phyloP scores from a whole-genome alignment of 768 basidiomycete species.

The Lactarius sanguifluus region DNA sequence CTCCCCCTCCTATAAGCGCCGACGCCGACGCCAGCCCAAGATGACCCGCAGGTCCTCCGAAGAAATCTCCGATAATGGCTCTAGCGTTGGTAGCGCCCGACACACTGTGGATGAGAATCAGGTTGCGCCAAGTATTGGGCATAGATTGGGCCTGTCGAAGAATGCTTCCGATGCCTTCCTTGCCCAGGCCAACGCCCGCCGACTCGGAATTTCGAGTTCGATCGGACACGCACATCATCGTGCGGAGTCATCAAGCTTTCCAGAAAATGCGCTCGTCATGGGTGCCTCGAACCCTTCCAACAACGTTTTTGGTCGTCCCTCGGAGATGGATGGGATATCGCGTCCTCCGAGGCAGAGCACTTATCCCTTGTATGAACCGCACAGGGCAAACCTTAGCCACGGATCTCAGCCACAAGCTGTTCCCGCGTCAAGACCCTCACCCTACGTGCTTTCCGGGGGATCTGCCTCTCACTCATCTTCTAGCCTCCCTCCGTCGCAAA shows the following conservation, averaged over 20 bases:
- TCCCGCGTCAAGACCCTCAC: slow-evolving; percentile 28
- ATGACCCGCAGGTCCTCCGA: slow-evolving; percentile 38
- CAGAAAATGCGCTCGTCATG: slow-evolving; percentile 15
- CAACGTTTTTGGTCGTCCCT: slow-evolving; percentile 3
- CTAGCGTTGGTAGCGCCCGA: slow-evolving; percentile 26
- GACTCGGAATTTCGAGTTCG: slow-evolving; percentile 14
- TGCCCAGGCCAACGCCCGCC: slow-evolving; percentile 26
- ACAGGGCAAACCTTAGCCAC: slow-evolving; percentile 10
- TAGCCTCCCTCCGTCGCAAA: slow-evolving; percentile 28
- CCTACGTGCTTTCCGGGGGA: slow-evolving; percentile 31
- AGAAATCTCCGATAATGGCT: slow-evolving; percentile 29
- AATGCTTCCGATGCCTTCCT: slow-evolving; percentile 30
- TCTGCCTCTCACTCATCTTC: slow-evolving; percentile 28
- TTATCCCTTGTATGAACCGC: slow-evolving; percentile 26
- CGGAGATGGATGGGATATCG: slow-evolving; percentile 16
- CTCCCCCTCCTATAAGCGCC: slow-evolving; percentile 84
- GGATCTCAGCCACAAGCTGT: slow-evolving; percentile 14
- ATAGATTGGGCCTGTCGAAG: slow-evolving; percentile 26
- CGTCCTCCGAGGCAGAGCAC: slow-evolving; percentile 27
- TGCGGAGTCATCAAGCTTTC: slow-evolving; percentile 19
- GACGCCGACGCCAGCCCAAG: slow-evolving; percentile 71
- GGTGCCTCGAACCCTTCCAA: slow-evolving; percentile 7
- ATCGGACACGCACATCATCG: slow-evolving; percentile 20
- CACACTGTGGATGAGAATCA: slow-evolving; percentile 35
- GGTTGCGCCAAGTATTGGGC: slow-evolving; percentile 32